Evolutionary conservation across 2,329 filamentous ascomycete genomes (phyloP), one percentile per base, ranked within the genome.

Genomic region (Exophiala viscosa): DNA sequence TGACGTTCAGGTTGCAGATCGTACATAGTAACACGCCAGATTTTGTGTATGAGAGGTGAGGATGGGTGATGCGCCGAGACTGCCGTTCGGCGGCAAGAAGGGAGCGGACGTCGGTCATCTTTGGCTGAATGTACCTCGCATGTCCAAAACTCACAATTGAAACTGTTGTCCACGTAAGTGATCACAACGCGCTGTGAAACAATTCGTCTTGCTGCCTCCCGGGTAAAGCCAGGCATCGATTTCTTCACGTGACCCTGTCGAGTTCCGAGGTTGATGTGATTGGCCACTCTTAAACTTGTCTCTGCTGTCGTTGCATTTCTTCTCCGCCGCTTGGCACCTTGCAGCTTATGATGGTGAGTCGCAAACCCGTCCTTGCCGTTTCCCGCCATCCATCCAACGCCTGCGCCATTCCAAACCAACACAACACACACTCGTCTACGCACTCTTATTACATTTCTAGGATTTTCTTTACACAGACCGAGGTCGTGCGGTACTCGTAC

Each of bases 91-190:
- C 86, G 62, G 88, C 87, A 52, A 95, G 79, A 44, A 95, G 81
- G 33, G 87, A 82, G 63, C 90, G 86, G 20, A 89, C 85, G 69
- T 95, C 88, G 61, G 88, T 78, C 87, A 93, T 92, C 33, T 15
- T 40, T 18, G 15, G n/a, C 10, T 13, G 10, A 23, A 13, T n/a
- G 15, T 39, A 13, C 10, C 39, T 45, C 14, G 18, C 33, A 11
- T 34, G 41, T 14, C 15, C n/a, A n/a, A 14, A 7, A 28, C 23
- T 28, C 23, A 28, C 23, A 7, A 28, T 28, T 28, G 23, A 28
- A 7, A 28, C 23, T 23, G 11, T 4, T 10, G 9, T 42, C 20
- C 20, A 18, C 23, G 23, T 28, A 28, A 28, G 23, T 28, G 5
- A 28, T 5, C 5, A 28, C 8, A 7, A 28, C 23, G 5, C 5